Base-by-base conservation (phyloP, 2,329 filamentous ascomycete species). In the Dryadomyces sulphureus region DNA sequence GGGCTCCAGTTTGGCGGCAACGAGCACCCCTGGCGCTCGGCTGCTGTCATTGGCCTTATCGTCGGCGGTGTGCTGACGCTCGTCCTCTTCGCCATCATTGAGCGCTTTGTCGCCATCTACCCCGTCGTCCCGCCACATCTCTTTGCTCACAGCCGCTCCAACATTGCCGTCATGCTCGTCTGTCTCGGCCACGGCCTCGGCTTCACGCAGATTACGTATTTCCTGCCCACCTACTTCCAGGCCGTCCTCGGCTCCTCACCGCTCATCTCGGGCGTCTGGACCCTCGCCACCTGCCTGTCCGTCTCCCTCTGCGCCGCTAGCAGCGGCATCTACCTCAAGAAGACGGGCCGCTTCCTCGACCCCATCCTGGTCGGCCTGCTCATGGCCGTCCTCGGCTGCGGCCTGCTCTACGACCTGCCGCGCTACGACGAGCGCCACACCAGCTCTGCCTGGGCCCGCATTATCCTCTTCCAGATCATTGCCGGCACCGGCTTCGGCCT, bases 191-290 rank as follows among this genome's bases (percentile, higher is more conserved):
- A 74, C 49, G 64, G 62, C 0, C 65, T 78, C 54, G 72, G 77
- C 30, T 82, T 81, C 59, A 79, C 83, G 36, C 75, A 71, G 0
- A 69, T 69, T 1, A 73, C 77, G 43, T 88, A 84, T 60, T 88
- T 83, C 54, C 65, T 87, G 22, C 84, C 84, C 0, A 67, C 87
- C 0, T 88, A 81, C 60, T 79, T 85, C 49, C 84, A 89, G 57
- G 72, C 77, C 3, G 81, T 80, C 0, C 69, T 79, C 2, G 69
- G 70, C 43, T 75, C 74, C 1, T 69, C 69, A 0, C 77, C 80
- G 0, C 62, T 83, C 30, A 65, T 66, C n/a, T 83, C 77, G 0
- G 72, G 72, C 4, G 57, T 81, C 0, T 69, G 42, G 21, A 36
- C 51, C 35, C 54, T 53, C 14, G 34, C 50, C 30, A 14, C 40